phyloP scores from a whole-genome alignment of 495 filamentous ascomycete genomes.

The Aspergillus affinis region DNA sequence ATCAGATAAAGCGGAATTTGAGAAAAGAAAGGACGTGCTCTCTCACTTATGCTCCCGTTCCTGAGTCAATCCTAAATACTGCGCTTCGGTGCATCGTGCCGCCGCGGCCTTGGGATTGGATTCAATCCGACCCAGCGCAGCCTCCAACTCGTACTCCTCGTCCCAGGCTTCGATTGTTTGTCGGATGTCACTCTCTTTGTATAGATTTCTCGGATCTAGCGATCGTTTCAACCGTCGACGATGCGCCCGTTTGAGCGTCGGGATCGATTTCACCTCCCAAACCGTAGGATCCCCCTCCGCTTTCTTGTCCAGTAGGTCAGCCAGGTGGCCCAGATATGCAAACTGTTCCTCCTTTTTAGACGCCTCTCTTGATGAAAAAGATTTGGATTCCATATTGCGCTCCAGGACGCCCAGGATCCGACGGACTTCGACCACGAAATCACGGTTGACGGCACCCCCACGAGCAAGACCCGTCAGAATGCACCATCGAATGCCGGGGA shows the following conservation, averaged over 20 bases:
- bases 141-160: conserved; percentile 33
- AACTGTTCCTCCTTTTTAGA: conserved; percentile 7
- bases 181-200: conserved; percentile 9
- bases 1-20: too few species aligned
- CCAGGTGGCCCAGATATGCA: conserved; percentile 19
- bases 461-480: conserved; percentile 39
- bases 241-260: conserved; percentile 8
- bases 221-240: conserved; percentile 19
- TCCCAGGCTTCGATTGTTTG: conserved; percentile 26
- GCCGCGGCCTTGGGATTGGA: conserved; percentile 10
- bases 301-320: conserved; percentile 27
- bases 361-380: conserved; percentile 11
- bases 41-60: not conserved
- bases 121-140: conserved; percentile 19
- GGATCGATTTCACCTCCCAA: conserved; percentile 13
- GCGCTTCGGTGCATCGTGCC: conserved; percentile 18
- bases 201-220: conserved; percentile 14
- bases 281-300: conserved; percentile 18
- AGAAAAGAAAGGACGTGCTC: conserved; percentile 2
- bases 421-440: conserved; percentile 37
- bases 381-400: conserved; percentile 3
- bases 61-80: not conserved
- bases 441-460: conserved; percentile 24
- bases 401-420: conserved; percentile 25
- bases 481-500: conserved; percentile 46